These are phyloP conservation scores for Orbilia brochopaga DNA, from an alignment of 2,329 filamentous ascomycete species.

Conservation along the genomic window DNA sequence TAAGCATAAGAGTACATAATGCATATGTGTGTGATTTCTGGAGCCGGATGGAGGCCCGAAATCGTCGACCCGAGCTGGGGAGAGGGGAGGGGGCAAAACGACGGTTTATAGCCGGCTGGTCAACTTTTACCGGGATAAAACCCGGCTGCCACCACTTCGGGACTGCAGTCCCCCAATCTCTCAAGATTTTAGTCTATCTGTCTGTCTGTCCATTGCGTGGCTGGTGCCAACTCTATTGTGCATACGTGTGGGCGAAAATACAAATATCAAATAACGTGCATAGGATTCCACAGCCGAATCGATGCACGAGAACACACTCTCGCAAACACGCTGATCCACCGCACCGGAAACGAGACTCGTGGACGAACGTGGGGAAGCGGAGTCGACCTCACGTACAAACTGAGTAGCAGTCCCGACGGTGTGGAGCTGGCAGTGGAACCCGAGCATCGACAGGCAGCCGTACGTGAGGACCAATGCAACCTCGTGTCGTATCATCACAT, in stretches of 20 bases:
- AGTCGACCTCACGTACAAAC: conserved; percentile 10
- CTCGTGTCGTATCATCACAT: conserved; percentile 6
- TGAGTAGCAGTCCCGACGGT: conserved; percentile 27
- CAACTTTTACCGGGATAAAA: conserved; percentile 40
- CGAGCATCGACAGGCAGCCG: neutral
- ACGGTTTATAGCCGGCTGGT: conserved; percentile 34
- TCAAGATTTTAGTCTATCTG: conserved; percentile 1
- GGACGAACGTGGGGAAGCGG: conserved; percentile 9
- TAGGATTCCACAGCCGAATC: too few relatives aligned
- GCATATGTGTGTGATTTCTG: neutral
- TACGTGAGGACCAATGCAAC: conserved; percentile 29
- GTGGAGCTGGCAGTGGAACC: conserved; percentile 31
- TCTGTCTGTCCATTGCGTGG: neutral
- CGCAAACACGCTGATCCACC: neutral
- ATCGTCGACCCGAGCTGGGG: conserved; percentile 4
- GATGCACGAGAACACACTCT: neutral
- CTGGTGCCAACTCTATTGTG: neutral
- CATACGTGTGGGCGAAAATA: neutral
- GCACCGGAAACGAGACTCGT: conserved; percentile 7
- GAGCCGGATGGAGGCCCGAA: conserved; percentile 13
- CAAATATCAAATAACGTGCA: too few relatives aligned
- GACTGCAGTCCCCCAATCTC: conserved; percentile 6
- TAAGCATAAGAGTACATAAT: too few relatives aligned
- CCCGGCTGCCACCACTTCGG: conserved; percentile 12
- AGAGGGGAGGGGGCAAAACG: conserved; percentile 33